Conservation (phyloP, 805 yeast genomes). For the Phaffomyces thermotolerans region DNA sequence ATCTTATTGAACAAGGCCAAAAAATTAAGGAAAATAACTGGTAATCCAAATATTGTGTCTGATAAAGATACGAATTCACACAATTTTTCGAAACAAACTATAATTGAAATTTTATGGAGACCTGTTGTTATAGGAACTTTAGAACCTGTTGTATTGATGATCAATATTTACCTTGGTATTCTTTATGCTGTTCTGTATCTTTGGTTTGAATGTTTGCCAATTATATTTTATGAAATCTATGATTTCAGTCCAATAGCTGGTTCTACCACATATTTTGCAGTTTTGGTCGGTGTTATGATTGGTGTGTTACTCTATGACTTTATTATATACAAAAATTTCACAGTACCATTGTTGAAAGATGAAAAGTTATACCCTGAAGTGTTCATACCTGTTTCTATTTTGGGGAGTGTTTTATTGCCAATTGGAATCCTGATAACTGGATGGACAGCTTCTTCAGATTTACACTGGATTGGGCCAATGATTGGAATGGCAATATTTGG, state of each 20-base stretch:
- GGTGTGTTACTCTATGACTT: conserved; percentile 28
- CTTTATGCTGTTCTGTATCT: conserved; percentile 46
- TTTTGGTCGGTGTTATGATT: conserved; percentile 37
- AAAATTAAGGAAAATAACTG: conserved; percentile 42
- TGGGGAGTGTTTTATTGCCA: conserved; percentile 37
- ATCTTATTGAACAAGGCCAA: conserved; percentile 41
- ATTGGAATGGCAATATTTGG: conserved; percentile 37
- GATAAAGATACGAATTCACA: conserved; percentile 24
- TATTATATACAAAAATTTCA: conserved; percentile 22
- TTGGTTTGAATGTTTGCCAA: conserved; percentile 58
- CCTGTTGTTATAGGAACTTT: conserved; percentile 42
- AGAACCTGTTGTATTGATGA: conserved; percentile 52
- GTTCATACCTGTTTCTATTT: conserved; percentile 34
- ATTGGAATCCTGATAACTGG: conserved; percentile 40
- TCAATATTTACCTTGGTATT: conserved; percentile 44
- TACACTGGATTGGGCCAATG: conserved; percentile 46
- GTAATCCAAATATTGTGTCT: conserved; percentile 37
- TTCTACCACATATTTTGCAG: conserved; percentile 41
- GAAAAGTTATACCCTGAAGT: conserved; percentile 33
- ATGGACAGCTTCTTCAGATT: conserved; percentile 36
- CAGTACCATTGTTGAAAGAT: conserved; percentile 21
- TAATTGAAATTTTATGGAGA: conserved; percentile 34
- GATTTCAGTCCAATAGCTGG: conserved; percentile 40
- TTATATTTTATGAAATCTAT: conserved; percentile 39
- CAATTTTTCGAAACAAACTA: conserved; percentile 15